Conservation (phyloP, 2,329 filamentous ascomycete genomes). For the Fusarium ambrosium region DNA sequence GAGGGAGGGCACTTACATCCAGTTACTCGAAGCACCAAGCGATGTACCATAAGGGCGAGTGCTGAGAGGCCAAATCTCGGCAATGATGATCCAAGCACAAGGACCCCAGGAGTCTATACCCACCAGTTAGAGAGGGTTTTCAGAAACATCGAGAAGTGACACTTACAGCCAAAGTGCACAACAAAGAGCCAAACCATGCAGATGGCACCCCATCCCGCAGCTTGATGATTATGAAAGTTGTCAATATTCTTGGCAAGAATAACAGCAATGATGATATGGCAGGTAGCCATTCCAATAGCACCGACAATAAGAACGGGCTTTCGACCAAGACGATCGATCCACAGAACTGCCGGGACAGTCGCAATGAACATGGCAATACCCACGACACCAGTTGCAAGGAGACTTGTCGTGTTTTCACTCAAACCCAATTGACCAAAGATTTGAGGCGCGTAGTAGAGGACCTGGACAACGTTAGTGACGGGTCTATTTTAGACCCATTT, state of each 20-base stretch:
- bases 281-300: constrained; percentile 77
- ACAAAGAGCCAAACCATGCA: constrained; percentile 82
- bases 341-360: constrained; percentile 76
- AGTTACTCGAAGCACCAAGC: constrained; percentile 75
- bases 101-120: constrained; percentile 74
- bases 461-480: constrained; percentile 15
- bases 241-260: constrained; percentile 75
- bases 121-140: not conserved
- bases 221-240: constrained; percentile 67
- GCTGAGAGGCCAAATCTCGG: constrained; percentile 80
- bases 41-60: constrained; percentile 79
- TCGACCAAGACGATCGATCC: constrained; percentile 74
- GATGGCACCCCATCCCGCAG: constrained; percentile 78
- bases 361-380: constrained; percentile 78
- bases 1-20: constrained; percentile 56
- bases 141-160: not conserved
- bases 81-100: constrained; percentile 80
- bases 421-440: constrained; percentile 79
- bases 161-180: constrained; percentile 74
- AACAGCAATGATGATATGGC: constrained; percentile 78
- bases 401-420: constrained; percentile 61
- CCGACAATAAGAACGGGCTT: constrained; percentile 74
- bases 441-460: constrained; percentile 76
- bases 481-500: too few relatives aligned
- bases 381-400: constrained; percentile 79